These are phyloP conservation scores for Amylostereum areolatum DNA, from an alignment of 1,284 basidiomycete species.

Conservation along the genomic window DNA sequence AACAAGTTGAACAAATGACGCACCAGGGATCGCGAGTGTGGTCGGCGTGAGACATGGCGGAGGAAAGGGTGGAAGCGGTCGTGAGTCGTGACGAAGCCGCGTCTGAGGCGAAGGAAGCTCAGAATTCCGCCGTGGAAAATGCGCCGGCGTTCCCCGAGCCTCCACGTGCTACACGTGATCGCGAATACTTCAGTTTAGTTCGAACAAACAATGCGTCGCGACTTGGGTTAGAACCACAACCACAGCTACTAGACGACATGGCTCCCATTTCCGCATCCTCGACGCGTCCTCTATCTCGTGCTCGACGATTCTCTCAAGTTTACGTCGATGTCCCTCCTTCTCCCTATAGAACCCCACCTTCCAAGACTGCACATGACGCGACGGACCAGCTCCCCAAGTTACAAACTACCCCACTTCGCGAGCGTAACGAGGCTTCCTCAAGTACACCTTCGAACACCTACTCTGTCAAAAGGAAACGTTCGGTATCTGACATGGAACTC, in stretches of 20 bases:
- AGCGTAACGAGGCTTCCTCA: too few relatives aligned
- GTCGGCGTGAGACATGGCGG: constrained; percentile 76
- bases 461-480: constrained; percentile 21
- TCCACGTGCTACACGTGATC: constrained; percentile 5
- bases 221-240: constrained; percentile 15
- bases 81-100: constrained; percentile 9
- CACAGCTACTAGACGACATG: constrained; percentile 9
- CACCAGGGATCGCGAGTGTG: constrained; percentile 92
- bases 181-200: background rate
- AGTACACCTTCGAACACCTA: too few relatives aligned
- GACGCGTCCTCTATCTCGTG: constrained; percentile 15
- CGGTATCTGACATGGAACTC: constrained; percentile 10
- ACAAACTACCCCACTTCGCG: too few relatives aligned
- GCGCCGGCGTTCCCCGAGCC: background rate
- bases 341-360: constrained; percentile 21
- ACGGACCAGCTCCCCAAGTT: constrained; percentile 7
- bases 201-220: constrained; percentile 1
- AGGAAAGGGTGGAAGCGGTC: constrained; percentile 13
- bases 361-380: constrained; percentile 17
- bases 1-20: constrained; percentile 16
- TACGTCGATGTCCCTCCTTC: constrained; percentile 57
- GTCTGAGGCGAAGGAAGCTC: too few relatives aligned
- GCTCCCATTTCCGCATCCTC: constrained; percentile 6
- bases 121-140: too few relatives aligned
- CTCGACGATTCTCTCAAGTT: constrained; percentile 35